Evolutionary conservation across 208 protist species (phyloP).

Genomic region (Borovskyia barvae): DNA sequence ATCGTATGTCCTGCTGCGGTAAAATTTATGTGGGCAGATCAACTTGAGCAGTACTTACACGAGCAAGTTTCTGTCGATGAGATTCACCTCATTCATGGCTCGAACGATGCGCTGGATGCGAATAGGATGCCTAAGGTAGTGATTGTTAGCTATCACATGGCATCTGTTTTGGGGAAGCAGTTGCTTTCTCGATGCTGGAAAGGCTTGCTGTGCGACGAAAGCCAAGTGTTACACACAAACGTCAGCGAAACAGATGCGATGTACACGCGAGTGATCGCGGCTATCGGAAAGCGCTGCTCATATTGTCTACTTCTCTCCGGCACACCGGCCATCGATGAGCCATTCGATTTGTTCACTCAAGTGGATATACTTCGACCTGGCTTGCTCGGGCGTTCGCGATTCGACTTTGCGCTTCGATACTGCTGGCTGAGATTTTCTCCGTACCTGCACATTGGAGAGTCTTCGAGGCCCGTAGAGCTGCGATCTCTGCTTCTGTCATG

Average conservation of each 20-base stretch:
- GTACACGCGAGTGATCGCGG: slow-evolving; percentile 55
- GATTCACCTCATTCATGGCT: slow-evolving; percentile 66
- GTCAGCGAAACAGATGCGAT: slow-evolving; percentile 46
- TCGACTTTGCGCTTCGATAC: slow-evolving; percentile 76
- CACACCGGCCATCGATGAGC: slow-evolving; percentile 53
- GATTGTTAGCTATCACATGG: slow-evolving; percentile 84
- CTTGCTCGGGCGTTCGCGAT: slow-evolving; percentile 49
- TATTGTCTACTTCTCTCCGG: slow-evolving; percentile 76
- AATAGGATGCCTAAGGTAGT: slow-evolving; percentile 58
- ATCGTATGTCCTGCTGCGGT: slow-evolving; percentile 77
- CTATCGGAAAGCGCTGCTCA: slow-evolving; percentile 31
- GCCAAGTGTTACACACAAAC: slow-evolving; percentile 80
- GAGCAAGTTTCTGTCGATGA: slow-evolving; percentile 62
- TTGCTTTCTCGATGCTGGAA: slow-evolving; percentile 41
- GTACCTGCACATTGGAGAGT: slow-evolving; percentile 46
- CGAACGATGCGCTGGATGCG: slow-evolving; percentile 46
- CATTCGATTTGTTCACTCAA: slow-evolving; percentile 84
- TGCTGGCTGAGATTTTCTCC: slow-evolving; percentile 50
- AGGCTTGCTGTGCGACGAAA: slow-evolving; percentile 74
- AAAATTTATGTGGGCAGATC: slow-evolving; percentile 78
- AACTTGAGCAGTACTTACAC: slow-evolving; percentile 75
- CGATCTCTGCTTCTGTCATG: slow-evolving; percentile 36
- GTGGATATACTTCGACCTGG: slow-evolving; percentile 57
- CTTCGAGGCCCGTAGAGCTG: slow-evolving; percentile 46
- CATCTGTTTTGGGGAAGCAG: slow-evolving; percentile 37